Evolutionary conservation across 2,329 filamentous ascomycete genomes (phyloP), one percentile per base, ranked within the genome.

Genomic region (Clonostachys rhizophaga): DNA sequence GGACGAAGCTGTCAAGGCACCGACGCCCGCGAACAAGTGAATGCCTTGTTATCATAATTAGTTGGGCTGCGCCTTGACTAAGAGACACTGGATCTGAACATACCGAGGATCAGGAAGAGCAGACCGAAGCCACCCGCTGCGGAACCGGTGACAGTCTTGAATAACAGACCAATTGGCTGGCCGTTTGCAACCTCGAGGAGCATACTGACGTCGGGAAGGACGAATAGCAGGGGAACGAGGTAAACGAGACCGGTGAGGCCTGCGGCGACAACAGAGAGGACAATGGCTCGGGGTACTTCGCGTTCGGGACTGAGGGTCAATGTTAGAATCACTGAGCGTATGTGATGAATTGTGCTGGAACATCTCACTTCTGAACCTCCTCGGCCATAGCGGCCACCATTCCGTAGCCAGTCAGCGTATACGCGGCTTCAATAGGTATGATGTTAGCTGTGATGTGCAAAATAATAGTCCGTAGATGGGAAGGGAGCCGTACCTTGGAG

Each of bases 91-190:
- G 1, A 10, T 10, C 3, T 30, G 8, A 30, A 30, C 24, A 30
- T 30, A 30, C 24, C 86, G 20, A 91, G 74, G 54, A 92, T 82
- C 3, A 91, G 69, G 64, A 91, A 87, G 13, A 91, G 73, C 6
- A 91, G 72, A 0, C 84, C 86, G 53, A 92, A 90, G 1, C 87
- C 88, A 20, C 86, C 88, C 6, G 72, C 81, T 2, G 84, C 75
- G 17, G 84, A 87, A 2, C 87, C 87, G 0, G 87, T 91, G 10
- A 83, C 87, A 0, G 72, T 83, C 67, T 88, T 88, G 75, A 91
- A 91, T 34, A 91, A 69, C 5, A 85, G 71, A 9, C 85, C 86
- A 51, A 92, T 87, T 2, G 89, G 87, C 57, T 91, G 88, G 9
- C 84, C 84, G 49, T 83, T 89, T 18, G 84, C 76, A 13, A 87